These are phyloP conservation scores for Cryphonectria nitschkei DNA, from an alignment of 2,329 filamentous ascomycete genomes.

Conservation along the genomic window DNA sequence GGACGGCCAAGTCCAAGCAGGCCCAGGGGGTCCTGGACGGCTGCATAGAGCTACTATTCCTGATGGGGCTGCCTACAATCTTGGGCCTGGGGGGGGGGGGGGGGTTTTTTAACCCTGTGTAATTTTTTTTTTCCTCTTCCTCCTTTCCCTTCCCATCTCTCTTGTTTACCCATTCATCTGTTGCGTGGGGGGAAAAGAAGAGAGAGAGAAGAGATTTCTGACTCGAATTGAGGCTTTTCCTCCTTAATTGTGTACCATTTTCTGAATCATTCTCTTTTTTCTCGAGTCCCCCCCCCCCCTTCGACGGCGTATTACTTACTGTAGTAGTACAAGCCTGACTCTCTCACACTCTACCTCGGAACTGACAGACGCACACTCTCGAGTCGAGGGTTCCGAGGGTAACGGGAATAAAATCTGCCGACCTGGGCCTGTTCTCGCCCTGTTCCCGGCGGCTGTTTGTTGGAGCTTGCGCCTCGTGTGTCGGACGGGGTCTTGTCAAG, in stretches of 20 bases:
- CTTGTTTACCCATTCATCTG: background rate
- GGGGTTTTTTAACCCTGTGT: background rate
- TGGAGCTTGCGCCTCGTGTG: constrained; percentile 13
- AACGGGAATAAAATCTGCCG: constrained; percentile 12
- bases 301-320: no score
- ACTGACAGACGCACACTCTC: no score
- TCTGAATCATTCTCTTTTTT: constrained; percentile 23
- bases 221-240: constrained; percentile 20
- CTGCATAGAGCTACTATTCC: constrained; percentile 3
- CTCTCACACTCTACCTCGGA: background rate
- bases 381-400: background rate
- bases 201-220: constrained; percentile 13
- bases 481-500: no score
- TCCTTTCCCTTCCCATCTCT: background rate
- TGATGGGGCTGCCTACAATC: constrained; percentile 6
- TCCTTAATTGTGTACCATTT: background rate
- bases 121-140: background rate
- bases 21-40: constrained; percentile 7
- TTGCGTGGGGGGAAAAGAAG: background rate
- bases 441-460: background rate
- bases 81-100: background rate
- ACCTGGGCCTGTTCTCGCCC: background rate
- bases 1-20: constrained; percentile 4
- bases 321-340: background rate
- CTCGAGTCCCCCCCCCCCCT: background rate